Evolutionary conservation across 306 rosid species (phyloP).

Genomic region (Rosa rugosa): DNA sequence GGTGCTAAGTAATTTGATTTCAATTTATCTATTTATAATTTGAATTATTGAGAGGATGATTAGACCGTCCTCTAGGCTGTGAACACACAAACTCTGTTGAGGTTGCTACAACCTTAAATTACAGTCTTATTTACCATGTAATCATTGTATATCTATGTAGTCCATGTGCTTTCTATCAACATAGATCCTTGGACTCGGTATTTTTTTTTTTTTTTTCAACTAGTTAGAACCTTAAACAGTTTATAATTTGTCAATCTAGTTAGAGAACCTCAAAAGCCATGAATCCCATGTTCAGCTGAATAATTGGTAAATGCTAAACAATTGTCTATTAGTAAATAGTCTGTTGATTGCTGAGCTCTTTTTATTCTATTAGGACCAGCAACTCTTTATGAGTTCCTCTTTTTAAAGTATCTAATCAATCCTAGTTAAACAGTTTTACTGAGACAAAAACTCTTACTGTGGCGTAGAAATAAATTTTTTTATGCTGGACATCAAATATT

Average conservation of each 20-base stretch:
- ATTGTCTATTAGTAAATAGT: neutral
- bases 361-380: neutral
- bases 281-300: neutral
- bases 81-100: neutral
- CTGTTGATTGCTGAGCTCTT: neutral
- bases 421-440: neutral
- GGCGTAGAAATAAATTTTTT: neutral
- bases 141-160: neutral
- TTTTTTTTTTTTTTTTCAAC: neutral
- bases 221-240: neutral
- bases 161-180: neutral
- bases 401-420: neutral
- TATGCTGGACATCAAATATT: neutral
- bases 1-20: neutral
- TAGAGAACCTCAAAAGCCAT: neutral
- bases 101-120: neutral
- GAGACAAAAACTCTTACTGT: neutral
- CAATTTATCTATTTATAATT: neutral
- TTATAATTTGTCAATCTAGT: neutral
- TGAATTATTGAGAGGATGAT: neutral
- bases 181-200: neutral
- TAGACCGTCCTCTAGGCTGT: neutral
- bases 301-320: neutral
- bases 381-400: neutral
- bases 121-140: neutral